Base-by-base conservation (phyloP, 495 filamentous ascomycete species). In the Penicillium parvum region DNA sequence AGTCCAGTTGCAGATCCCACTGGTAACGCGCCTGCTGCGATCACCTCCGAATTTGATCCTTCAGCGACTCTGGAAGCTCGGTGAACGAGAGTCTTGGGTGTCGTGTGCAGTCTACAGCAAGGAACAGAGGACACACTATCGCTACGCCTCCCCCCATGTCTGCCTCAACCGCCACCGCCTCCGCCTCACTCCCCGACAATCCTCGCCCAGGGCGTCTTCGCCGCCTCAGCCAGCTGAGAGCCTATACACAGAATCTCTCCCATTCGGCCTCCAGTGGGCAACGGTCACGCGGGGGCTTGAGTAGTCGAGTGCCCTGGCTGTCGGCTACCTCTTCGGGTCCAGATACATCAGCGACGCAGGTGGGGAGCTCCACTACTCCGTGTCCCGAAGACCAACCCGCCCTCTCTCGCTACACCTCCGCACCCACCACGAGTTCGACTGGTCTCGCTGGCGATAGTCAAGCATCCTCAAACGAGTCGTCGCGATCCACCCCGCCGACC, bases 151-250 rank as follows among this genome's bases (percentile, higher is more conserved):
- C 19, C 44, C 49, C 49, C 53, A 63, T 63, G 61, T 66, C 63
- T 45, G 40, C 66, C 37, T 62, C 63, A 44, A 63, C 63, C 35
- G 63, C 66, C 59, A 64, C 67, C 67, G 58, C 67, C 62, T 63
- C 63, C 63, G 50, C 65, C 52, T 50, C 63, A 32, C 37, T 57
- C 49, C 43, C 68, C 41, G 64, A 69, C 29, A 39, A 49, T 26
- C 47, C 52, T 58, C 74, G 83, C 48, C 67, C 76, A 16, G 77
- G 79, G 43, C 72, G 85, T 25, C 72, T 90, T 48, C 75, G 85
- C 19, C 83, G 84, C 22, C 69, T 94, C 41, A 85, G 76, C 48
- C 85, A 87, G 65, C 72, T 94, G 39, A 78, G 84, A 45, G 82
- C 71, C 63, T 84, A 86, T 65, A 84, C 82, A 3, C 79, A 83